Evolutionary conservation across 2,329 filamentous ascomycete genomes (phyloP), one percentile per base, ranked within the genome.

Genomic region (Pestalotiopsis fici): DNA sequence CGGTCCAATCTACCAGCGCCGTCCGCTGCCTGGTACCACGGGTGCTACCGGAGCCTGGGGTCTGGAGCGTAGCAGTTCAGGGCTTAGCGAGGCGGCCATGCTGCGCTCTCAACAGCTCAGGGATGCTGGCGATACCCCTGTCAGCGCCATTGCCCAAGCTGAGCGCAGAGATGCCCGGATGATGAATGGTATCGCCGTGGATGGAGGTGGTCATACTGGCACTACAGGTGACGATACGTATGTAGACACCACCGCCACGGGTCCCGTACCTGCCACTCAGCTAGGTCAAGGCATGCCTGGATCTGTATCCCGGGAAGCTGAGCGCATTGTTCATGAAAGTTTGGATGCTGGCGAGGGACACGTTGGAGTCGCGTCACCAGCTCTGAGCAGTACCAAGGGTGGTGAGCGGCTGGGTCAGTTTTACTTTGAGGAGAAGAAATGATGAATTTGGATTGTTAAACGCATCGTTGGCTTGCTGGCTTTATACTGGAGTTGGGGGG

Each of bases 1-100:
- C 68, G 94, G 94, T 0, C 93, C 93, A 50, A 92, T 92, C 76
- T 87, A 92, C 80, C 83, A 87, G 77, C 81, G 86, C 68, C 77
- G 86, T 60, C 78, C 83, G 63, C 79, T 79, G 70, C 83, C 82
- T 71, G 81, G 76, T 70, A 80, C 72, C 68, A 76, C 67, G 23
- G 75, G 74, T 31, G 71, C 71, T 7, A 67, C 69, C 4, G 74
- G 71, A 3, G 68, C 74, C 6, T 86, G 82, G 82, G 77, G 75
- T 12, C 75, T 87, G 7, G 86, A 88, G 75, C 79, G 86, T 25
- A 85, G 81, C 67, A 82, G 80, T 66, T 88, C 86, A 0, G 85
- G 85, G 0, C 76, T 87, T 35, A 87, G 85, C 71, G 85, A 87
- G 59, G 75, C 73, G 55, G 79, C 79, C 15, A 73, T 76, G 39